These are phyloP conservation scores for Hemerocallis citrina DNA, from an alignment of 106 monocot species.

Conservation along the genomic window DNA sequence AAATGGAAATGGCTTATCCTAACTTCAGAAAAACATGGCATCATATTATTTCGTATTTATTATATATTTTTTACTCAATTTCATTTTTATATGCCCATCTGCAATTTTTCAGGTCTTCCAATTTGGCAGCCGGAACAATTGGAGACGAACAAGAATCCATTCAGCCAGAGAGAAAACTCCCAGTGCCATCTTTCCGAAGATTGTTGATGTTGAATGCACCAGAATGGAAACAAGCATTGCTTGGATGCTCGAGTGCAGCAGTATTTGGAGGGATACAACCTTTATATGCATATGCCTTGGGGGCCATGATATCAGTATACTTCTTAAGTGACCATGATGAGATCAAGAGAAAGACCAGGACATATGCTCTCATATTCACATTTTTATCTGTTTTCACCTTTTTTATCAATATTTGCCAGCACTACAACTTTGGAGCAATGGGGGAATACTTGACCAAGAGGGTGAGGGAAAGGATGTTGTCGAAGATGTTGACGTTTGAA, in stretches of 20 bases:
- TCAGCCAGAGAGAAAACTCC: neutral
- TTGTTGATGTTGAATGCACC: constrained; percentile 42
- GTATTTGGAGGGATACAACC: constrained; percentile 50
- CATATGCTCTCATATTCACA: constrained; percentile 17
- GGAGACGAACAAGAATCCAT: neutral
- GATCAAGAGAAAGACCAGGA: constrained; percentile 38
- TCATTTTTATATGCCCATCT: no score
- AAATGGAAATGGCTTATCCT: no score
- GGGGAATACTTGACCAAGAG: constrained; percentile 41
- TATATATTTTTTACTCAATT: no score
- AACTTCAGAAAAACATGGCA: no score
- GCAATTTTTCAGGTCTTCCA: constrained; percentile 6
- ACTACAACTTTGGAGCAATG: constrained; percentile 39
- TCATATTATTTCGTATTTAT: no score
- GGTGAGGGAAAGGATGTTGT: constrained; percentile 32
- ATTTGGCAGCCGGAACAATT: neutral
- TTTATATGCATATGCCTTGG: constrained; percentile 25
- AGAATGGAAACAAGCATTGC: constrained; percentile 38
- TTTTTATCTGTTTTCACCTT: constrained; percentile 14
- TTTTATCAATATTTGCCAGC: constrained; percentile 22
- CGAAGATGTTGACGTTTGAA: constrained; percentile 37
- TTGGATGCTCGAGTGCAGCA: constrained; percentile 31
- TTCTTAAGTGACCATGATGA: constrained; percentile 23
- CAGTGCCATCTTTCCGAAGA: constrained; percentile 50
- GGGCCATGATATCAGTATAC: constrained; percentile 25